Conservation (phyloP, 2,329 filamentous ascomycete species). For the Trichophaea hybrida region DNA sequence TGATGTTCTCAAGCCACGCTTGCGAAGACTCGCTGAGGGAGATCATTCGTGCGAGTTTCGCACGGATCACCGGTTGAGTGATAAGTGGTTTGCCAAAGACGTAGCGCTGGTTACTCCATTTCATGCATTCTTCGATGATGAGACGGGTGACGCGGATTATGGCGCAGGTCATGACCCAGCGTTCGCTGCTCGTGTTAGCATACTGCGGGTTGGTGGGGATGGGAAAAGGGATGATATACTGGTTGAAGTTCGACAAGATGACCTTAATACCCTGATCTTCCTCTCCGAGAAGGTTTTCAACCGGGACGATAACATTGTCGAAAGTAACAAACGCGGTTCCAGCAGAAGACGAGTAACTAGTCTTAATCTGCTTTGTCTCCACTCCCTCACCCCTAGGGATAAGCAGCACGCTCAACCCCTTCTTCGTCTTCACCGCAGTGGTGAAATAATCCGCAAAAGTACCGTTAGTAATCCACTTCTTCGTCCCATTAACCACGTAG, state of each 20-base stretch:
- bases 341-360: constrained; percentile 62
- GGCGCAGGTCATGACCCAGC: constrained; percentile 35
- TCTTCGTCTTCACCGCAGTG: constrained; percentile 61
- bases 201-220: constrained; percentile 14
- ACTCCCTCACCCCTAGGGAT: constrained; percentile 60
- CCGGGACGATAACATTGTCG: constrained; percentile 75
- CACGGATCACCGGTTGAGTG: constrained; percentile 66
- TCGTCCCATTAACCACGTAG: constrained; percentile 59
- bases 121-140: constrained; percentile 69
- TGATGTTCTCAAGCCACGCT: constrained; percentile 70
- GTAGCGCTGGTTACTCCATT: constrained; percentile 76
- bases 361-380: constrained; percentile 66
- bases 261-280: constrained; percentile 79
- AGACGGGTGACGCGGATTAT: constrained; percentile 51
- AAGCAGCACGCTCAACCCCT: constrained; percentile 63
- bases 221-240: constrained; percentile 31
- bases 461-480: constrained; percentile 78
- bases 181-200: constrained; percentile 14
- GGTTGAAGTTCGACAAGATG: constrained; percentile 78
- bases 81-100: constrained; percentile 73
- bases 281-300: constrained; percentile 59
- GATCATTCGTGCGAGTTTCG: constrained; percentile 85
- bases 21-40: constrained; percentile 67
- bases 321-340: constrained; percentile 70
- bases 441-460: constrained; percentile 74